A percentile compares a stretch with the other conserved stretches of the same genome.
Conservation (phyloP, 148 eudicot species). For the Tetragonia tetragonoides region DNA sequence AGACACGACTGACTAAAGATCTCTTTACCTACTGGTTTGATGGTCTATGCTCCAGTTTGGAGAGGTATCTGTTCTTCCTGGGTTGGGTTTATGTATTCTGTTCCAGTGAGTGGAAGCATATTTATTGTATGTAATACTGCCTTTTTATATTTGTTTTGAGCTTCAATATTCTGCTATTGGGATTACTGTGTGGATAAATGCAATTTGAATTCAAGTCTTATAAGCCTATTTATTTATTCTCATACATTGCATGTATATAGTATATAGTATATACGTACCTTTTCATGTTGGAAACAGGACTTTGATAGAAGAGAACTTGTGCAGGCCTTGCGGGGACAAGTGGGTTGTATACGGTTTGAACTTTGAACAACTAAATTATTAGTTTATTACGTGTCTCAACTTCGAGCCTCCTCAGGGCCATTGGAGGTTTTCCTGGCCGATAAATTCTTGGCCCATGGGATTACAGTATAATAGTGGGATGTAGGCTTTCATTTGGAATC, state of each 20-base stretch:
- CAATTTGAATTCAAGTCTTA: background rate
- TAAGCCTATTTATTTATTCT: too few relatives aligned
- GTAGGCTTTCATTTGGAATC: too few relatives aligned
- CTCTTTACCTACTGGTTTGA: conserved; percentile 75
- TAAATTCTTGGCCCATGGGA: too few relatives aligned
- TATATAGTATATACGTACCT: too few relatives aligned
- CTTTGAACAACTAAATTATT: too few relatives aligned
- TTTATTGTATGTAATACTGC: background rate
- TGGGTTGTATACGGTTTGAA: background rate
- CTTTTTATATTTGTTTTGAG: background rate
- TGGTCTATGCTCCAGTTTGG: conserved; percentile 70
- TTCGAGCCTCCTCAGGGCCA: too few relatives aligned
- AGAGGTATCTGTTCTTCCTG: conserved; percentile 50
- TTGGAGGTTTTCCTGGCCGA: too few relatives aligned
- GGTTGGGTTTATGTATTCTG: background rate
- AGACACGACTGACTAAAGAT: conserved; percentile 53
- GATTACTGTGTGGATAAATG: background rate
- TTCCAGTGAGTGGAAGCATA: background rate
- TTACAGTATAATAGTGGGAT: too few relatives aligned
- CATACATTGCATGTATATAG: background rate
- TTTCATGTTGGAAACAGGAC: background rate
- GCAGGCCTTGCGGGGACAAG: background rate
- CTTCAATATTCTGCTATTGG: background rate
- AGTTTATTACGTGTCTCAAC: too few relatives aligned
- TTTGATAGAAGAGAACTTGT: background rate